Evolutionary conservation across 805 yeast genomes (phyloP).

Genomic region (Deakozyma indianensis): DNA sequence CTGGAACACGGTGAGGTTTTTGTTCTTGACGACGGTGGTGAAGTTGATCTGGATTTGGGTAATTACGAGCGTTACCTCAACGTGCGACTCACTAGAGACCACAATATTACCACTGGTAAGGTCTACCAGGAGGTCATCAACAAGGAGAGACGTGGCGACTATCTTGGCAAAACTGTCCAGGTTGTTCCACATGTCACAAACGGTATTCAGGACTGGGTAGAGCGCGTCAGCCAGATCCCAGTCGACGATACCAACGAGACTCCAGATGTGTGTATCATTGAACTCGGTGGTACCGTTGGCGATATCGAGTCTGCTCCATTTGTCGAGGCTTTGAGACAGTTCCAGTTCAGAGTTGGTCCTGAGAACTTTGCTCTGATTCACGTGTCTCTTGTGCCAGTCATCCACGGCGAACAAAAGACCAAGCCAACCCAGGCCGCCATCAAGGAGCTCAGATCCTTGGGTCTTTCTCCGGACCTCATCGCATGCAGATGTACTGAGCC

Average conservation of each 20-base stretch:
- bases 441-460: slow-evolving; percentile 88
- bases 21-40: slow-evolving; percentile 97
- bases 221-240: slow-evolving; percentile 78
- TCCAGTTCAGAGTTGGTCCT: slow-evolving; percentile 90
- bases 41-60: slow-evolving; percentile 94
- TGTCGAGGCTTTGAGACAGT: slow-evolving; percentile 97
- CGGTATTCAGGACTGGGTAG: slow-evolving; percentile 98
- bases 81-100: slow-evolving; percentile 83
- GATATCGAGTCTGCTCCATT: slow-evolving; percentile 98
- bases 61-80: slow-evolving; percentile 95
- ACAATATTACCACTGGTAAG: slow-evolving; percentile 97
- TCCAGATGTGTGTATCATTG: slow-evolving; percentile 95
- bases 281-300: slow-evolving; percentile 98
- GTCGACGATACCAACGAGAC: slow-evolving; percentile 78
- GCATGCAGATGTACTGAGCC: slow-evolving; percentile 91
- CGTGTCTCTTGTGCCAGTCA: slow-evolving; percentile 93
- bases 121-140: slow-evolving; percentile 89
- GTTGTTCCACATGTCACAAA: slow-evolving; percentile 97
- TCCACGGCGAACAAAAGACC: slow-evolving; percentile 97
- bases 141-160: slow-evolving; percentile 91
- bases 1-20: slow-evolving; percentile 98
- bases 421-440: slow-evolving; percentile 99
- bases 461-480: slow-evolving; percentile 90
- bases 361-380: slow-evolving; percentile 93
- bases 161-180: slow-evolving; percentile 97